Evolutionary conservation across 805 yeast genomes (phyloP), one percentile per base, ranked within the genome.

Genomic region (Kodamaea kaohsiungensis): DNA sequence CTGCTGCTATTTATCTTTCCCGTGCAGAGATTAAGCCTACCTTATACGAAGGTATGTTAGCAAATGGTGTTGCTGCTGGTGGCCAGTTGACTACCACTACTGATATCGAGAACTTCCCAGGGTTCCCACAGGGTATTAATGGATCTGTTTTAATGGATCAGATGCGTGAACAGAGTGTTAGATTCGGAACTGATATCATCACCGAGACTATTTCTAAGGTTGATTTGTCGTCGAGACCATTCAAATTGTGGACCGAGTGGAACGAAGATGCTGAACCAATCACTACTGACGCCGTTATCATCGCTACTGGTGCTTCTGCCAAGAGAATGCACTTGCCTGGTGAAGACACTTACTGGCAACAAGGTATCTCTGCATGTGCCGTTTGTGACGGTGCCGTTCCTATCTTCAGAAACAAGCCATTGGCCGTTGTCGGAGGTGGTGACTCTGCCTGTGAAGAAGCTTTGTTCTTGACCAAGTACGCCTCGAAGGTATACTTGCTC

Each of bases 361-460:
- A 88, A 72, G 99, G 99, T 73, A 95, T 95, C 62, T 89, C 97
- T 63, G 99, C 99, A 15, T 95, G 99, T 81, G 99, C 99, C 42
- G 99, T 95, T 58, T 95, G 99, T 78, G 99, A 95, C 71, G 99
- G 99, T 75, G 99, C 99, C 35, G 96, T 95, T 49, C 99, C 99
- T 64, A 92, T 95, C 65, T 95, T 95, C 81, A 89, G 98, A 82
- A 89, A 95, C 81, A 89, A 91, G 76, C 98, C 99, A 40, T 83
- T 95, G 70, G 98, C 97, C 22, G 99, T 95, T 54, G 80, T 95
- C 62, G 99, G 99, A 56, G 99, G 99, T 62, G 99, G 99, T 73
- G 99, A 95, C 76, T 91, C 98, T 62, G 99, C 99, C 16, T 96
- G 98, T 75, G 99, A 95, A 79, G 99, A 95, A 79, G 99, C 99